Evolutionary conservation across 140 eudicot species (phyloP).

Genomic region (Bidens hawaiensis): DNA sequence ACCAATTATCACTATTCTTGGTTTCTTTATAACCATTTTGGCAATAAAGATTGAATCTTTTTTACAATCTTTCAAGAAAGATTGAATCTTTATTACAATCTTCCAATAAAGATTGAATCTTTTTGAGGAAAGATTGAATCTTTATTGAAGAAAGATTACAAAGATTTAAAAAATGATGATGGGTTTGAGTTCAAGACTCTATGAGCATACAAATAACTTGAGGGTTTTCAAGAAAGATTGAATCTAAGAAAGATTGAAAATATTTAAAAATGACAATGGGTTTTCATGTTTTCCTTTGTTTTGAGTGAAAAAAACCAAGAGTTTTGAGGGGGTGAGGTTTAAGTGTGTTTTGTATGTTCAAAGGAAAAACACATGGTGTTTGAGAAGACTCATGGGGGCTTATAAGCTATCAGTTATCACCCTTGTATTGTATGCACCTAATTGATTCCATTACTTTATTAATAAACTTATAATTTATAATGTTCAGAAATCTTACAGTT

Average conservation of each 20-base stretch:
- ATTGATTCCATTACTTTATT: conserved; percentile 4
- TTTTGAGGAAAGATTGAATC: background rate
- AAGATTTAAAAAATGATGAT: conserved; percentile 9
- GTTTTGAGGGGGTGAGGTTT: background rate
- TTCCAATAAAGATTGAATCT: background rate
- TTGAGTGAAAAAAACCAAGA: conserved; percentile 15
- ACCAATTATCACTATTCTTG: conserved; percentile 84
- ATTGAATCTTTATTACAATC: no score
- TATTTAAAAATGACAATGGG: background rate
- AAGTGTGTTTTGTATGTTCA: conserved; percentile 2
- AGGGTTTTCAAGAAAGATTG: conserved; percentile 5
- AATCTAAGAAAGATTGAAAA: background rate
- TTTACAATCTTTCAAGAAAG: background rate
- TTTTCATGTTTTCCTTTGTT: conserved; percentile 7
- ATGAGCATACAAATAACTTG: background rate
- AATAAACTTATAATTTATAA: background rate
- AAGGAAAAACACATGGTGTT: conserved; percentile 4
- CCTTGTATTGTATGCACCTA: conserved; percentile 15
- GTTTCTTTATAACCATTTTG: conserved; percentile 69
- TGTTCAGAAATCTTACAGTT: background rate
- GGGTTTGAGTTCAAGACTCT: conserved; percentile 18
- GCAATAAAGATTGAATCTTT: background rate
- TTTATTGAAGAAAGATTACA: no score
- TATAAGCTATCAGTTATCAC: no score
- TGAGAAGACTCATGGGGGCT: background rate